Percentiles rank a stretch among this genome's conserved stretches.
phyloP scores from a whole-genome alignment of 2,329 filamentous ascomycete species.

The Trichoderma koningii region DNA sequence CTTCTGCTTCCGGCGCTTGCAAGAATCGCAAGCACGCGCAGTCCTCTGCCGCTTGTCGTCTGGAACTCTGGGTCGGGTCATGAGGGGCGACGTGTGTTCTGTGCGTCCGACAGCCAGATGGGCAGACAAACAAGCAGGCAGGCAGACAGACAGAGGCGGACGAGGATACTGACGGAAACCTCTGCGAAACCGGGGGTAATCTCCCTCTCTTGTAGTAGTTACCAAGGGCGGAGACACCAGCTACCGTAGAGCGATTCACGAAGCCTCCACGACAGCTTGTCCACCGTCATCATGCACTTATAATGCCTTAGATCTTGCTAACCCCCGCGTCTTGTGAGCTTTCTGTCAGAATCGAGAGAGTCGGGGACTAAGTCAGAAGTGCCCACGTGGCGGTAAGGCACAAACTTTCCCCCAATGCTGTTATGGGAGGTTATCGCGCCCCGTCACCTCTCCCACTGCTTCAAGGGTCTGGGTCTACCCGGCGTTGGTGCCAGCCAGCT shows the following conservation, averaged over 20 bases:
- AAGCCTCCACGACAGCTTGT: conserved; percentile 20
- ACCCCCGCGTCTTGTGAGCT: conserved; percentile 23
- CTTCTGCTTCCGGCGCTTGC: conserved; percentile 69
- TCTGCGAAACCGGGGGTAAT: conserved; percentile 8
- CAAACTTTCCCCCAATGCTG: conserved; percentile 23
- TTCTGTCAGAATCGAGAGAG: background rate
- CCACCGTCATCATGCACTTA: conserved; percentile 23
- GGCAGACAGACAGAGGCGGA: too few relatives aligned
- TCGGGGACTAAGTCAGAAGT: conserved; percentile 14
- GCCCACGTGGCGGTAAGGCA: conserved; percentile 21
- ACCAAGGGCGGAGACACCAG: conserved; percentile 13
- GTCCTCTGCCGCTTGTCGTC: conserved; percentile 64
- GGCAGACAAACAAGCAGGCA: too few relatives aligned
- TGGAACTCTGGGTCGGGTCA: conserved; percentile 59
- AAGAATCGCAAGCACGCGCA: conserved; percentile 64
- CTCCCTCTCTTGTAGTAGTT: conserved; percentile 11
- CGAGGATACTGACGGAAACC: background rate
- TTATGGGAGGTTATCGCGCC: conserved; percentile 20
- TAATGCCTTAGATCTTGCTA: conserved; percentile 3
- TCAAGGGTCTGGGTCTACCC: conserved; percentile 8
- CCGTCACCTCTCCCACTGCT: conserved; percentile 11
- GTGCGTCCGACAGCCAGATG: conserved; percentile 5
- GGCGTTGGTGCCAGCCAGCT: conserved; percentile 17
- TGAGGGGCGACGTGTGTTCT: conserved; percentile 32
- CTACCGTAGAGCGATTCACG: conserved; percentile 23